Conservation (phyloP, 768 basidiomycete genomes). For the Saitozyma sp. region DNA sequence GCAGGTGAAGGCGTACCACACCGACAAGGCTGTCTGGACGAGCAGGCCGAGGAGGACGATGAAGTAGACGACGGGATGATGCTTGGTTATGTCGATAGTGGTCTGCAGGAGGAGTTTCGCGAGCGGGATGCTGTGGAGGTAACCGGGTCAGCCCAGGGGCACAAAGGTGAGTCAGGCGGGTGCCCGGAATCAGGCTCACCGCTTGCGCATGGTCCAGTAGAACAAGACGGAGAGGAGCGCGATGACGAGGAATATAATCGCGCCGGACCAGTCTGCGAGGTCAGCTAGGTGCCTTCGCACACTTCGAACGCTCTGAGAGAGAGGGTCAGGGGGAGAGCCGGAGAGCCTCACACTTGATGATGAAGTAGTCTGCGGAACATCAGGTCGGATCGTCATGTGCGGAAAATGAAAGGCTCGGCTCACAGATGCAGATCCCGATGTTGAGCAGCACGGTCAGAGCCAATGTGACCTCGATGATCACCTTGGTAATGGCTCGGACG, state of each 20-base stretch:
- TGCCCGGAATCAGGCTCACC: constrained; percentile 45
- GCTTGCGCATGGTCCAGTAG: constrained; percentile 60
- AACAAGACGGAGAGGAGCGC: constrained; percentile 71
- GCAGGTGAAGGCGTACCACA: constrained; percentile 77
- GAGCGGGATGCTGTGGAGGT: constrained; percentile 65
- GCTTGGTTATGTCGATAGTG: constrained; percentile 80
- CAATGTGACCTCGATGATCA: constrained; percentile 63
- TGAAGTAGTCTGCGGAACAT: constrained; percentile 33
- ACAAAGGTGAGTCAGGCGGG: neutral
- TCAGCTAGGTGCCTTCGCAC: neutral
- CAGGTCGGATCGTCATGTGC: constrained; percentile 6
- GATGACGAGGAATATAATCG: constrained; percentile 79
- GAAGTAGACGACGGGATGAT: constrained; percentile 76
- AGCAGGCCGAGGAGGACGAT: constrained; percentile 72
- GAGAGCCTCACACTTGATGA: constrained; percentile 42
- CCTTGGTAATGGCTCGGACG: constrained; percentile 68
- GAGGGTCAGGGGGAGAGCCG: neutral
- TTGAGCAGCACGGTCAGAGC: constrained; percentile 47
- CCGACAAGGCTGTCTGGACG: constrained; percentile 68
- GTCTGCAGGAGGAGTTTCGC: constrained; percentile 76
- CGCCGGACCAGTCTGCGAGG: constrained; percentile 62
- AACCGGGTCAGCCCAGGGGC: neutral
- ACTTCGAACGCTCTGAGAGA: neutral
- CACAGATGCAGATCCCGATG: constrained; percentile 73
- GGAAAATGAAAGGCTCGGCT: constrained; percentile 53